Evolutionary conservation across 1,284 basidiomycete genomes (phyloP), one percentile per base, ranked within the genome.

Genomic region (Calocybe gambosa): DNA sequence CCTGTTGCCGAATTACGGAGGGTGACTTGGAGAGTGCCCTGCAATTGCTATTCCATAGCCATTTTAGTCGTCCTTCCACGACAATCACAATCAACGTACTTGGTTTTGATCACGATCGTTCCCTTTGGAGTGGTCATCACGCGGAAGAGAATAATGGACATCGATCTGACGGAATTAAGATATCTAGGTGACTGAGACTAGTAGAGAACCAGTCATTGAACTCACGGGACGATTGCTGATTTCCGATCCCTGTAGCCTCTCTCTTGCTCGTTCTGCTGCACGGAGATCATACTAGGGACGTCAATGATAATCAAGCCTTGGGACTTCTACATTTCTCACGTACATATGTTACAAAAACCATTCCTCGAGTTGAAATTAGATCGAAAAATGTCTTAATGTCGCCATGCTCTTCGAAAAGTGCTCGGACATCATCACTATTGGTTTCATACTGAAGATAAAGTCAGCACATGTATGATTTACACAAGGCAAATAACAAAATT

Each of bases 341-440:
- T 69, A 96, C 93, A 63, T 90, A 99, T 43, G 94, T 98, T 45
- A 98, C 87, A 66, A 99, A 99, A 4, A 95, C 88, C 86, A 99
- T 94, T 15, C 95, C 95, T 50, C 95, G 80, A 26, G 90, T 94
- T 41, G 82, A 78, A 52, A 97, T 90, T 25, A 97, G 72, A 66
- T 99, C 95, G 64, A 96, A 98, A 65, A 94, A 97, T 1, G 90
- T 94, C 68, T 93, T 93, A 69, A 98, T 89, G 62, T 94, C 91
- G 49, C 95, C 95, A 63, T 90, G 90, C 50, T 87, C 82, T 65
- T 91, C 89, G 67, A 98, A 99, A 44, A 82, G 78, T 29, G 74
- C 74, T 52, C 86, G 82, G n/a, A 98, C 82, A 60, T 89, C 82
- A 8, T 83, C 80, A 55, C 88, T 85, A 56, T 85, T 78, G 16